Base-by-base conservation (phyloP, 2,329 filamentous ascomycete species). In the Colletotrichum agaves region DNA sequence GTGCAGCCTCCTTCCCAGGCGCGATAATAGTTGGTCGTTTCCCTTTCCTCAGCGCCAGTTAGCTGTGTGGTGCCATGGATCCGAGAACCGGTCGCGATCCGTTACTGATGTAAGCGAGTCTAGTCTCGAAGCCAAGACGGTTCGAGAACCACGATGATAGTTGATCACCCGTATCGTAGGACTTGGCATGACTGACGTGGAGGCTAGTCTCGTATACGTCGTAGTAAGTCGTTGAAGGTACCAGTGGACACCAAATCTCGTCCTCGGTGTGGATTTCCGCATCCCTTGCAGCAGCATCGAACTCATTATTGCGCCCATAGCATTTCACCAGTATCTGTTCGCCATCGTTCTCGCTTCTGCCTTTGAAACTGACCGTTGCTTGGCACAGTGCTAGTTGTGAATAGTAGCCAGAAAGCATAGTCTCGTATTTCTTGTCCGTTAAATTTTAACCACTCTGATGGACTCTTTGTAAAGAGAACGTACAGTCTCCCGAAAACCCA, bases 121-220 rank as follows among this genome's bases (percentile, higher is more conserved):
- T 77, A 0, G 87, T 85, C 3, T 81, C 77, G 73, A 88, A 90
- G 3, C 90, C 90, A 31, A 93, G 87, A 67, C 88, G 85, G 15
- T 82, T 80, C 11, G 86, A 87, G 78, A 94, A 93, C 90, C 91
- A 94, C 17, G 77, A 76, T 67, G 89, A 87, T 72, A 86, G 88
- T 27, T 77, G 62, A 3, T 79, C 72, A 2, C 87, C 88, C 88
- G 93, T 91, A 55, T 88, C 83, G 74, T 88, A 91, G 1, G 84
- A 89, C 13, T 77, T 77, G 0, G 87, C 86, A 0, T 82, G 75
- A 73, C 88, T 91, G 57, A 80, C 78, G 71, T 92, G 86, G 73
- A 94, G 84, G 39, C 82, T 80, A 58, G 93, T 78, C 4, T 84
- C 77, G 0, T 89, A 73, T 31, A 76, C 77, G 0, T 82, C 76